Percentiles rank a stretch among this genome's conserved stretches.
These are phyloP conservation scores for Fusarium domesticum DNA, from an alignment of 2,329 filamentous ascomycete species.

Conservation along the genomic window DNA sequence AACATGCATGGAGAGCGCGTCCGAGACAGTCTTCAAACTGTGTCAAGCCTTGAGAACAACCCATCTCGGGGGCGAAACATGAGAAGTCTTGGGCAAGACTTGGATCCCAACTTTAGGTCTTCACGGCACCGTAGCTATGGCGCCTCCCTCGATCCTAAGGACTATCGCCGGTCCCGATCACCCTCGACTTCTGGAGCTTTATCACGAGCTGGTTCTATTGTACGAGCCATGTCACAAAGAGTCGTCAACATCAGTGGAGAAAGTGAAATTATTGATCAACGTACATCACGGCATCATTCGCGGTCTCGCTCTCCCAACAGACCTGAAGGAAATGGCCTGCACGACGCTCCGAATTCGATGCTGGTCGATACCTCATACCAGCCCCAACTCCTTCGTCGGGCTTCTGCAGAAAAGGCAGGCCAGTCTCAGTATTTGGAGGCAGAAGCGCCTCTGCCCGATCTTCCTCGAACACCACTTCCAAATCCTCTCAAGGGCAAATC, in stretches of 20 bases:
- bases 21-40: constrained; percentile 57
- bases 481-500: constrained; percentile 88
- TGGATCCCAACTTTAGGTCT: constrained; percentile 57
- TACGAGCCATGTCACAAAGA: constrained; percentile 88
- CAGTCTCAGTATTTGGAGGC: constrained; percentile 20
- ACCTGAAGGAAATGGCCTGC: constrained; percentile 34
- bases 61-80: constrained; percentile 51
- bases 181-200: constrained; percentile 63
- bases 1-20: constrained; percentile 40
- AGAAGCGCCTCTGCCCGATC: constrained; percentile 13
- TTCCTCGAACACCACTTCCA: constrained; percentile 19
- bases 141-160: constrained; percentile 51
- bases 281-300: constrained; percentile 59
- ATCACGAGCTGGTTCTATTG: constrained; percentile 68
- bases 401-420: constrained; percentile 45
- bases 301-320: constrained; percentile 53
- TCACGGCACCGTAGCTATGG: constrained; percentile 56
- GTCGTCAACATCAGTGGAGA: constrained; percentile 98
- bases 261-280: constrained; percentile 74
- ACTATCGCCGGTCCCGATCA: constrained; percentile 57
- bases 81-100: constrained; percentile 49
- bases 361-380: constrained; percentile 50
- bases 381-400: constrained; percentile 43
- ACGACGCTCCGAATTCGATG: constrained; percentile 33
- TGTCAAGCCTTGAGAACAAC: constrained; percentile 55